phyloP scores from a whole-genome alignment of 441 rosid species.

The Omphalea diandra region DNA sequence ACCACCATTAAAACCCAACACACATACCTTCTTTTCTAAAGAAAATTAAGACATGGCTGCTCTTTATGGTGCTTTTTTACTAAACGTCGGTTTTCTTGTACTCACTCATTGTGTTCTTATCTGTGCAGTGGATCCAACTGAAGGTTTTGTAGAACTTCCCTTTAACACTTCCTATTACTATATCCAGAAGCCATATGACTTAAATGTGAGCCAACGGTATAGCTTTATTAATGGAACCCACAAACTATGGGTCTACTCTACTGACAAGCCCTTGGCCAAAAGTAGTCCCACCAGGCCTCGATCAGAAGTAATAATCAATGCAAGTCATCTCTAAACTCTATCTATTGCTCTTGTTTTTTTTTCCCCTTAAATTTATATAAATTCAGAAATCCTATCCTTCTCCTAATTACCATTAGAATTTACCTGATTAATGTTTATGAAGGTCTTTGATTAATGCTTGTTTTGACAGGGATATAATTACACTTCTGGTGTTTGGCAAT shows the following conservation, averaged over 20 bases:
- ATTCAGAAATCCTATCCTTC: too few species aligned
- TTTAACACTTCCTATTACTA: conserved; percentile 6
- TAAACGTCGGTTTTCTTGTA: neutral
- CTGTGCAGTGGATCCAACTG: conserved; percentile 14
- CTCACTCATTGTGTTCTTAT: neutral
- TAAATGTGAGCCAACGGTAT: conserved; percentile 9
- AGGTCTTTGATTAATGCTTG: neutral
- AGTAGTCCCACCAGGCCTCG: conserved; percentile 25
- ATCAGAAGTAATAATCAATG: conserved; percentile 24
- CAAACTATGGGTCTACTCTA: conserved; percentile 22
- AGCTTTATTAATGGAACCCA: conserved; percentile 17
- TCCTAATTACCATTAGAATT: too few species aligned
- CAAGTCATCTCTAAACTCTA: neutral
- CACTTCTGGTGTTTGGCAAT: conserved; percentile 38
- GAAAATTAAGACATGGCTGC: neutral
- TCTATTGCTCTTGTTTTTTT: neutral
- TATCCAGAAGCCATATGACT: conserved; percentile 19
- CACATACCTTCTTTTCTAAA: too few species aligned
- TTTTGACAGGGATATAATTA: conserved; percentile 31
- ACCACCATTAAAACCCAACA: too few species aligned
- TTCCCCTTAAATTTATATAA: too few species aligned
- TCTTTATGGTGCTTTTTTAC: neutral
- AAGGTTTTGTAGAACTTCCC: conserved; percentile 18
- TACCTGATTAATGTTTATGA: too few species aligned
- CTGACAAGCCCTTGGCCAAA: conserved; percentile 18